Evolutionary conservation across 306 rosid species (phyloP), one percentile per base, ranked within the genome.

Genomic region (Hippophae rhamnoides): DNA sequence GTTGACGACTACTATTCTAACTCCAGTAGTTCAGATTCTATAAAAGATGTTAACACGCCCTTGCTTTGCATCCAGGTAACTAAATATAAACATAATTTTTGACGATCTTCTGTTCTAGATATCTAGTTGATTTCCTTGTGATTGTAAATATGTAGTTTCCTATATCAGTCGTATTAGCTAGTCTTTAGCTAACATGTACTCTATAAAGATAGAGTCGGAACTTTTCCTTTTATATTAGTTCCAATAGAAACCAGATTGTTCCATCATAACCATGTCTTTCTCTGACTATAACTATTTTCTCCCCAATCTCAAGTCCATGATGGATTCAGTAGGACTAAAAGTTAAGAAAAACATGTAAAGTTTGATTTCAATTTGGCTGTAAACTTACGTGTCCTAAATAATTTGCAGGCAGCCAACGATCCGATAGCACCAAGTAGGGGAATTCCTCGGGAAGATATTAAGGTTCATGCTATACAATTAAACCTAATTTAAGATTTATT

Each of bases 51-150:
- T 68, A 64, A 71, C 67, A 78, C 74, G 54, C 99, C 95, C 42
- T 73, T 92, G 88, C 95, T 92, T 56, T 92, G 99, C 82, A 85
- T 92, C 79, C 98, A 87, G 96, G 96, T 92, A 47, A 68, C 54
- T 27, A 26, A 12, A 23, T 18, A 13, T 48, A 54, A 56, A 18
- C 57, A 49, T n/a, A 42, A 41, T 3, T 61, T 41, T 10, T 49
- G 10, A 61, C 48, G 8, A 12, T 47, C 12, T 10, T 60, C 52
- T 46, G 54, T 42, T 48, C 23, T 60, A 25, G 43, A 10, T 25
- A 5, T 6, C 25, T 43, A 41, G 52, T 9, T 44, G 41, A 25
- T 44, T 45, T 58, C 62, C 6, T 23, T 46, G 6, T 11, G 12
- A 5, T 6, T 10, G 10, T 44, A 8, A 25, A 9, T 59, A 42